Base-by-base conservation (phyloP, 345 rosid species). In the Psidium friedrichsthalianum region DNA sequence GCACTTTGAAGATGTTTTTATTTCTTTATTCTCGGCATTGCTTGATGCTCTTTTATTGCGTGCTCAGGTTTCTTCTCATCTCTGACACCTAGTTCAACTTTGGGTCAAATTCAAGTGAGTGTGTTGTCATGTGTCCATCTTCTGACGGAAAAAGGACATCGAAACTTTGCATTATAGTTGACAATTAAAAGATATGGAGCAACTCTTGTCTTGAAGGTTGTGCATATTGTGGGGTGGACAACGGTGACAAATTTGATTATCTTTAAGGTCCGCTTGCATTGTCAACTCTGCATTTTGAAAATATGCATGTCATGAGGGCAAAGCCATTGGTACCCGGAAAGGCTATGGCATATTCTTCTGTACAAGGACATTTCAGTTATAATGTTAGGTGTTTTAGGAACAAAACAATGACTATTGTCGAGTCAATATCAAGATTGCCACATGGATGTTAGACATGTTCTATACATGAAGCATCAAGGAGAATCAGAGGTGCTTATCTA, bases 11-110 rank as follows among this genome's bases (percentile, higher is more conserved):
- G 97, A 89, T 74, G 88, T 92, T 88, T 93, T 95, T 85, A 88
- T 87, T 84, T 89, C 98, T 90, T 91, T 96, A 85, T 94, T 94
- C 89, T 93, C 94, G 82, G 93, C 97, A 84, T 88, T 96, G 87
- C 92, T 95, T 82, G 98, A 96, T 88, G 92, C 95, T 29, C 95
- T 96, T 88, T 89, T 97, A 85, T 86, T 92, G 88, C 97, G 98
- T 78, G 93, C 97, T 90, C 98, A 95, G 99, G 99, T 97, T 84
- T 69, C 80, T 69, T 36, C 80, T 69, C 80, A 69, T 69, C 80
- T 69, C 80, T 69, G 47, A 69, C 25, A 69, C 47, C 80, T 69
- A 69, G 25, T 69, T 69, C 80, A 18, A 69, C 80, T 69, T 69
- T 69, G 80, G 78, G 80, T 69, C 24, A 25, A 29, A 59, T 83